Evolutionary conservation across 805 yeast genomes (phyloP), one percentile per base, ranked within the genome.

Genomic region (Danielia reshetovae): DNA sequence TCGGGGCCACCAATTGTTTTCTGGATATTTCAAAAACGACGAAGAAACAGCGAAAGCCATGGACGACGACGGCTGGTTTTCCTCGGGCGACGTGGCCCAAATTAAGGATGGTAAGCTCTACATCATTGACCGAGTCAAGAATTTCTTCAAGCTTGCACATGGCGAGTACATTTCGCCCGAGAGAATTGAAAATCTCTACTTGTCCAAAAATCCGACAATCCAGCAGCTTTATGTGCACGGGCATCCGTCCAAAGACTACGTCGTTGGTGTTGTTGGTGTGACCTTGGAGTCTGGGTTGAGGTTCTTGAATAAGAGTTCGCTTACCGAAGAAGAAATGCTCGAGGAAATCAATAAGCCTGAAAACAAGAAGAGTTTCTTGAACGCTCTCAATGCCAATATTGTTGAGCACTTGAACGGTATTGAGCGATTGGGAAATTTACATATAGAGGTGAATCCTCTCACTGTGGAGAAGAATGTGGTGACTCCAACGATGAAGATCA

Each of bases 1-100:
- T 8, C 65, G 79, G 34, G 81, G 84, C 0, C 74, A 78, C 10
- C 77, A 74, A 48, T 62, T 75, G 22, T 75, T 76, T 58, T 51
- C 45, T 30, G 71, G 70, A 11, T 78, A 79, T 45, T 71, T 59
- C 50, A 63, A 73, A 37, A 72, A 75, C 44, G 54, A 57, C 14
- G 61, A 65, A 34, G 80, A 77, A 23, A 76, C 79, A 0, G 54
- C 42, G 7, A 70, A 62, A 23, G 54, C 70, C 7, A 45, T 75
- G 34, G 65, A 68, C 32, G 55, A 55, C 3, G 75, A 72, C 14
- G 76, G 74, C 5, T 78, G 81, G 80, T 66, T 77, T 48, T 59
- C 59, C 36, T 76, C 83, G 15, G 85, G 85, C 18, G 85, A 79
- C 52, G 51, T 63, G 25, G 68, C 62, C 9, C 39, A 40, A 13